Base-by-base conservation (phyloP, 352 stramenopile species). In the Phytophthora hybrid region DNA sequence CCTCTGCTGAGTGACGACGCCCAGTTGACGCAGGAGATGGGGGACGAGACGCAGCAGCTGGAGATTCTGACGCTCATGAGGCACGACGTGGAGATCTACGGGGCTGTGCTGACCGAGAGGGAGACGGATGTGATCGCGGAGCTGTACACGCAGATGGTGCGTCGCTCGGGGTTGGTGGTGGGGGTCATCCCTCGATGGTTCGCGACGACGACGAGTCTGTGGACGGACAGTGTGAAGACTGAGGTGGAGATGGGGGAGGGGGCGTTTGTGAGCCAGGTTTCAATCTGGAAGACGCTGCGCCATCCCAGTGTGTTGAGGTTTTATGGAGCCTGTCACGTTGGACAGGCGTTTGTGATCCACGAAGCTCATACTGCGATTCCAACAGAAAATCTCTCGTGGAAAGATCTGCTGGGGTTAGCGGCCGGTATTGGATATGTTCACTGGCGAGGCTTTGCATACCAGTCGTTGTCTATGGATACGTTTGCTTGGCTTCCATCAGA, bases 1-100 rank as follows among this genome's bases (percentile, higher is more conserved):
- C 49, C 21, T 19, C 16, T 55, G 49, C 49, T 55, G 19, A 18
- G 49, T 7, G 49, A 55, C 49, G 49, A 32, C 49, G 10, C n/a
- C 19, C 11, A 31, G 19, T 31, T 55, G 49, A 31, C 16, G 49
- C 13, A 55, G 49, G 49, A 16, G 49, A 19, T 11, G 19, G 49
- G 49, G 19, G 49, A 55, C 49, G 49, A 55, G 19, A 55, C 1
- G n/a, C 19, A 55, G 19, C 49, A 55, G 19, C 21, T 55, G 4
- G 19, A 55, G 49, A 26, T 55, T 7, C 49, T 55, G 49, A 32
- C 49, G 49, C 5, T 55, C 19, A 55, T 55, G 19, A 55, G 18
- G 21, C 19, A 55, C 19, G 49, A 55, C 7, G n/a, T 55, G n/a
- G 49, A 55, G 49, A 31, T 55, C 49, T 55, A 55, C 49, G 49